These are phyloP conservation scores for Ophiobolus disseminans DNA, from an alignment of 2,329 filamentous ascomycete species.

Conservation along the genomic window DNA sequence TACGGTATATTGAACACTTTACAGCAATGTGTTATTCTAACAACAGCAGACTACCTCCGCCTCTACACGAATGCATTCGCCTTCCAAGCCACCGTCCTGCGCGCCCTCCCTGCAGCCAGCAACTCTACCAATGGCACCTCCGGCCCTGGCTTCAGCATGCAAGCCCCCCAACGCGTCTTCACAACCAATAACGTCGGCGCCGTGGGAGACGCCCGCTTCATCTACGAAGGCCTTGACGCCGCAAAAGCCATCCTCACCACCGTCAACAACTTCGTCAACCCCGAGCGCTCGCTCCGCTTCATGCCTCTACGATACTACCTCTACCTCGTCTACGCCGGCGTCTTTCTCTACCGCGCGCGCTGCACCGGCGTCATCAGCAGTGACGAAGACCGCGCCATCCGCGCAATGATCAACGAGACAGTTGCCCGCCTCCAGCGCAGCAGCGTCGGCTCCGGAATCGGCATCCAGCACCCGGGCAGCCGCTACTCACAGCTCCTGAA, in stretches of 20 bases:
- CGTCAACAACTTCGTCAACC: constrained; percentile 58
- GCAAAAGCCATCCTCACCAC: constrained; percentile 59
- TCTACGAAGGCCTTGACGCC: constrained; percentile 59
- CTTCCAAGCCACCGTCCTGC: constrained; percentile 71
- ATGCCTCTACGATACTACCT: constrained; percentile 59
- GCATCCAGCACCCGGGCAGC: constrained; percentile 55
- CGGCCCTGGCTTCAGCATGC: constrained; percentile 27
- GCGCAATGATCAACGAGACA: constrained; percentile 57
- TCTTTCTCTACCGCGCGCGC: constrained; percentile 58
- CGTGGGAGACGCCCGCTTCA: constrained; percentile 58
- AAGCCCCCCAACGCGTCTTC: constrained; percentile 53
- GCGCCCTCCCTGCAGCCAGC: constrained; percentile 47
- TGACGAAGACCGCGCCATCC: constrained; percentile 56
- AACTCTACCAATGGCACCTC: constrained; percentile 12
- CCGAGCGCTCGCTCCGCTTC: constrained; percentile 55
- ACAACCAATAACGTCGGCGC: constrained; percentile 57
- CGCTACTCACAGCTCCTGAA: constrained; percentile 57
- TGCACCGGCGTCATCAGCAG: constrained; percentile 56
- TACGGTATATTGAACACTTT: too few relatives aligned
- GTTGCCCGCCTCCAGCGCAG: constrained; percentile 53
- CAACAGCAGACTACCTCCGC: constrained; percentile 74
- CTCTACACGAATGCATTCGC: constrained; percentile 79
- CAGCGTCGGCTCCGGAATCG: constrained; percentile 44
- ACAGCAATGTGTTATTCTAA: too few relatives aligned
- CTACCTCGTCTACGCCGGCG: constrained; percentile 58